Conservation (phyloP, 2,329 filamentous ascomycete species). For the Diatrype stigma region DNA sequence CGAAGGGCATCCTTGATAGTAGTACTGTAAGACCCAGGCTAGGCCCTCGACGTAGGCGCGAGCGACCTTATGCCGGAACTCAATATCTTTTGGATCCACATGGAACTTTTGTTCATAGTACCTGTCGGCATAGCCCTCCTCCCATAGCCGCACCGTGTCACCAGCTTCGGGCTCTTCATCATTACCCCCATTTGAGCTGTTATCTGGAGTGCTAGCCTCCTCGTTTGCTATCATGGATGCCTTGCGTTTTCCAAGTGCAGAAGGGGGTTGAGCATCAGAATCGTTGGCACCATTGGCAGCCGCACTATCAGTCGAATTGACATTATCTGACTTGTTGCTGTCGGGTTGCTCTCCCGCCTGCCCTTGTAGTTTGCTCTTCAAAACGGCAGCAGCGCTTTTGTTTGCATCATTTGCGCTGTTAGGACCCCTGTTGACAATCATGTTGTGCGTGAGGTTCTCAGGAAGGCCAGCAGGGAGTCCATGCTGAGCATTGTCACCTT, state of each 20-base stretch:
- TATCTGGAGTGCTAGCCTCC: constrained; percentile 53
- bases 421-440: constrained; percentile 72
- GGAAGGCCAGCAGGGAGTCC: constrained; percentile 49
- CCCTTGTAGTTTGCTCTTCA: constrained; percentile 74
- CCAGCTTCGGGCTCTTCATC: constrained; percentile 56
- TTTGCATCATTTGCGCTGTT: constrained; percentile 76
- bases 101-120: constrained; percentile 98
- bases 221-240: constrained; percentile 63
- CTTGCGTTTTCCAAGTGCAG: constrained; percentile 71
- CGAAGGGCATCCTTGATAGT: constrained; percentile 95
- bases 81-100: constrained; percentile 73
- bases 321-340: constrained; percentile 15
- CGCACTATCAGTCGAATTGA: constrained; percentile 14
- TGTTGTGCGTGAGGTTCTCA: constrained; percentile 72
- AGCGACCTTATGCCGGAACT: constrained; percentile 85
- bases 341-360: constrained; percentile 23
- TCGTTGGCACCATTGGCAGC: constrained; percentile 11
- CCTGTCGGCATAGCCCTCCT: constrained; percentile 88
- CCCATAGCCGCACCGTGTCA: constrained; percentile 88
- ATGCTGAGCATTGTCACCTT: constrained; percentile 16
- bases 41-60: constrained; percentile 91
- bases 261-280: constrained; percentile 35
- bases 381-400: constrained; percentile 85
- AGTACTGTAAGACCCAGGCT: constrained; percentile 93
- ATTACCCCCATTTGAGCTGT: constrained; percentile 47